Conservation (phyloP, 306 rosid genomes). For the Fagus sylvatica region DNA sequence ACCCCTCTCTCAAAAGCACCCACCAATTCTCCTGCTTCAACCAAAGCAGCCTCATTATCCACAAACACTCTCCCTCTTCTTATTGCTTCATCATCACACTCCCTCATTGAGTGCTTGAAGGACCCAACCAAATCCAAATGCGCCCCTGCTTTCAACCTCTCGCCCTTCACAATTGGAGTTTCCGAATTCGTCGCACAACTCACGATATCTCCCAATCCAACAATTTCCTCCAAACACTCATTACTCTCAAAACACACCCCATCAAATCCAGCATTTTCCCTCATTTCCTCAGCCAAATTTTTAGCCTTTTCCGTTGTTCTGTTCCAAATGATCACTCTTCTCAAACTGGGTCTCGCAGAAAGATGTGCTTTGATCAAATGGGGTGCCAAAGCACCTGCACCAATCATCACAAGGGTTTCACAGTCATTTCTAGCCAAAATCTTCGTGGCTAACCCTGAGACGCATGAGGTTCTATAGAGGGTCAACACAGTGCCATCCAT, state of each 20-base stretch:
- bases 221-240: slow-evolving; percentile 61
- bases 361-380: slow-evolving; percentile 83
- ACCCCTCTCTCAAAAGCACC: slow-evolving; percentile 90
- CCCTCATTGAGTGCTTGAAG: slow-evolving; percentile 79
- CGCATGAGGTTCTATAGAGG: slow-evolving; percentile 72
- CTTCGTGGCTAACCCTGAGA: slow-evolving; percentile 72
- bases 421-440: slow-evolving; percentile 55
- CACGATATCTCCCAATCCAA: slow-evolving; percentile 67
- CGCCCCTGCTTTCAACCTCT: slow-evolving; percentile 64
- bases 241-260: slow-evolving; percentile 59
- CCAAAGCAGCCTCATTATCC: slow-evolving; percentile 79
- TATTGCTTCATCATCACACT: slow-evolving; percentile 86
- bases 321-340: slow-evolving; percentile 77
- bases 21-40: slow-evolving; percentile 87
- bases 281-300: slow-evolving; percentile 50
- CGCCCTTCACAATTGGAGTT: slow-evolving; percentile 68
- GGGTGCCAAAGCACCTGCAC: slow-evolving; percentile 81
- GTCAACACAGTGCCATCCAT: slow-evolving; percentile 81
- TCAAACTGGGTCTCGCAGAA: slow-evolving; percentile 64
- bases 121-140: slow-evolving; percentile 95
- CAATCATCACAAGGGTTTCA: slow-evolving; percentile 65
- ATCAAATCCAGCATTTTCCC: slow-evolving; percentile 26
- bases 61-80: slow-evolving; percentile 76
- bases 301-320: slow-evolving; percentile 66
- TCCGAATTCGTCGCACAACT: slow-evolving; percentile 95